phyloP scores from a whole-genome alignment of 2,329 filamentous ascomycete species.

The Arthrinium puccinioides region DNA sequence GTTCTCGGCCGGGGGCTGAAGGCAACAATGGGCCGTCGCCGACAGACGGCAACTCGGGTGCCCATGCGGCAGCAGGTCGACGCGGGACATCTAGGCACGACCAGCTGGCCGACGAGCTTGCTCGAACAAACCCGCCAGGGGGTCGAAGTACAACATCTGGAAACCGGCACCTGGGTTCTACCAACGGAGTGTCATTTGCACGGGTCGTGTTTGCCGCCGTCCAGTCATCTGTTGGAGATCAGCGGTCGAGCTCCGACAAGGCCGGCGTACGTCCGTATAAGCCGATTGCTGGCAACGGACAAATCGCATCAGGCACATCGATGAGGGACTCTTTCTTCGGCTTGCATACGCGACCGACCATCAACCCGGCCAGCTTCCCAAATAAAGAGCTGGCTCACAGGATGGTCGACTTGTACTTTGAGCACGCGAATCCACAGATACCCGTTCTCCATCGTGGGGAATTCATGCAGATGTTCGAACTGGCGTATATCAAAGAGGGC shows the following conservation, averaged over 20 bases:
- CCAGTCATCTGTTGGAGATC: slow-evolving; percentile 59
- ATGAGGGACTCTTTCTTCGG: slow-evolving; percentile 97
- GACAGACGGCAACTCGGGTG: slow-evolving; percentile 23
- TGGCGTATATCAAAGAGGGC: slow-evolving; percentile 64
- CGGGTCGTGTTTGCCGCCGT: slow-evolving; percentile 91
- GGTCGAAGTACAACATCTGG: slow-evolving; percentile 52
- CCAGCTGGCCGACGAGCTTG: slow-evolving; percentile 36
- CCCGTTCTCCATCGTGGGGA: slow-evolving; percentile 84
- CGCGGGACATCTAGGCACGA: slow-evolving; percentile 20
- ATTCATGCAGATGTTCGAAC: slow-evolving; percentile 83
- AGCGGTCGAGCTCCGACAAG: slow-evolving; percentile 62
- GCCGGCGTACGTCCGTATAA: slow-evolving; percentile 52
- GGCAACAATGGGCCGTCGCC: slow-evolving; percentile 24
- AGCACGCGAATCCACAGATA: slow-evolving; percentile 93
- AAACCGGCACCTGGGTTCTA: slow-evolving; percentile 73
- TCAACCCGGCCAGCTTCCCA: slow-evolving; percentile 79
- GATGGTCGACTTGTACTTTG: slow-evolving; percentile 81
- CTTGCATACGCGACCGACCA: slow-evolving; percentile 83
- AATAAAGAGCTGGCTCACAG: slow-evolving; percentile 64
- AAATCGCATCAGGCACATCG: slow-evolving; percentile 57
- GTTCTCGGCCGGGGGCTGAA: slow-evolving; percentile 40
- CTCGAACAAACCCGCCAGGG: slow-evolving; percentile 35
- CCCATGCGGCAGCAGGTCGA: slow-evolving; percentile 24
- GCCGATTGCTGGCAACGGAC: slow-evolving; percentile 35
- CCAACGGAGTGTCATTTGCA: slow-evolving; percentile 89